Evolutionary conservation across 2,329 filamentous ascomycete genomes (phyloP).

Genomic region (Aureobasidium sp.): DNA sequence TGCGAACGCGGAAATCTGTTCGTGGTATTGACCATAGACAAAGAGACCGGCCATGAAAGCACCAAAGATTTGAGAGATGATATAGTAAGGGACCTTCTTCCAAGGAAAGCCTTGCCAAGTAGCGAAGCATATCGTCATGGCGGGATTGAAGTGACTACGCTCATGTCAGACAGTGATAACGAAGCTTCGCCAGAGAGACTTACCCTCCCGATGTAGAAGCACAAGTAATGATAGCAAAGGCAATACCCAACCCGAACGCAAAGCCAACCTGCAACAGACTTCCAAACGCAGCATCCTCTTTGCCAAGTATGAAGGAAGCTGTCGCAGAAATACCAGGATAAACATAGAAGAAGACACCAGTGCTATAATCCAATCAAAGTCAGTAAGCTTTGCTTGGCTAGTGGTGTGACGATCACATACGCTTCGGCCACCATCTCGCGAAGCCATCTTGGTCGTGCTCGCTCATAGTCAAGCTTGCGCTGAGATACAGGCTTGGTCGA

Average conservation of each 20-base stretch:
- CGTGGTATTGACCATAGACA: constrained; percentile 48
- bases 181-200: constrained; percentile 13
- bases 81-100: constrained; percentile 49
- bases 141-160: constrained; percentile 22
- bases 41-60: constrained; percentile 47
- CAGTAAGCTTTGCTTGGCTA: neutral
- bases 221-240: constrained; percentile 50
- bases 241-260: constrained; percentile 49
- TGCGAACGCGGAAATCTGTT: constrained; percentile 37
- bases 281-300: constrained; percentile 36
- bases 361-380: neutral
- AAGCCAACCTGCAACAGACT: constrained; percentile 47
- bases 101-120: constrained; percentile 48
- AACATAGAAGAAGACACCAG: constrained; percentile 17
- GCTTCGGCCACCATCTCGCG: constrained; percentile 49
- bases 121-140: constrained; percentile 32
- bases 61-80: constrained; percentile 48
- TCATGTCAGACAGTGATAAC: neutral
- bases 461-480: constrained; percentile 47
- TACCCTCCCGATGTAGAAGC: constrained; percentile 42
- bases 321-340: constrained; percentile 45
- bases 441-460: constrained; percentile 43
- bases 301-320: constrained; percentile 42
- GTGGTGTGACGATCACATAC: neutral
- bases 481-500: constrained; percentile 43